phyloP scores from a whole-genome alignment of 768 basidiomycete species.

The Dioszegia crocea region DNA sequence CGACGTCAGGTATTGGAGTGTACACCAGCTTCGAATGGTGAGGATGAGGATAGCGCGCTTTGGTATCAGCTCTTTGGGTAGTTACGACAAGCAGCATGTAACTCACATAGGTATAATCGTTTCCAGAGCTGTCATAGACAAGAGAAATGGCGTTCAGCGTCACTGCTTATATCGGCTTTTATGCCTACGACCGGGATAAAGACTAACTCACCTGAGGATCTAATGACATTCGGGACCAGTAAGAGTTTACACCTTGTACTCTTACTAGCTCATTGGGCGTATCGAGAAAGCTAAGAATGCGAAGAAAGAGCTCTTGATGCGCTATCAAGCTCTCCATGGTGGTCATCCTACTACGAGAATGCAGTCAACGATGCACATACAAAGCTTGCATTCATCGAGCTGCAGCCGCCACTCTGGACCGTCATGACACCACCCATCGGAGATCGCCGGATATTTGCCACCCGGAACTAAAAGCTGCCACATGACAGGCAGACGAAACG shows the following conservation, averaged over 20 bases:
- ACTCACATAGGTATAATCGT: conserved; percentile 44
- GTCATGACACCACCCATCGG: too few species aligned
- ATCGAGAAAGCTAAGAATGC: conserved; percentile 41
- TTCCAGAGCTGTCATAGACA: conserved; percentile 43
- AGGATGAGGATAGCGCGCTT: conserved; percentile 44
- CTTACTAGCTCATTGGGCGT: conserved; percentile 27
- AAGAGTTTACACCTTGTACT: conserved; percentile 39
- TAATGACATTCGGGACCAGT: conserved; percentile 42
- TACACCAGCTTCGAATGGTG: conserved; percentile 37
- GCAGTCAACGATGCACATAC: too few species aligned
- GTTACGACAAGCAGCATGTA: too few species aligned
- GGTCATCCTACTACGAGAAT: too few species aligned
- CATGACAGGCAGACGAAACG: too few species aligned
- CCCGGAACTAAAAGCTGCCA: too few species aligned
- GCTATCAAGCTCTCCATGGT: conserved; percentile 20
- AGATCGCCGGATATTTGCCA: too few species aligned
- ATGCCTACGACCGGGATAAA: background rate
- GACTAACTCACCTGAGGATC: conserved; percentile 45
- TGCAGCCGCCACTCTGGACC: too few species aligned
- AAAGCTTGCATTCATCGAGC: too few species aligned
- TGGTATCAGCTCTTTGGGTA: background rate
- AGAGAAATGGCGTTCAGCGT: conserved; percentile 27
- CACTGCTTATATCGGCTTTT: conserved; percentile 15
- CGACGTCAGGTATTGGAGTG: background rate
- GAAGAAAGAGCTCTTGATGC: conserved; percentile 47